Conservation (phyloP, 345 rosid species). For the Eucalyptus grandis region DNA sequence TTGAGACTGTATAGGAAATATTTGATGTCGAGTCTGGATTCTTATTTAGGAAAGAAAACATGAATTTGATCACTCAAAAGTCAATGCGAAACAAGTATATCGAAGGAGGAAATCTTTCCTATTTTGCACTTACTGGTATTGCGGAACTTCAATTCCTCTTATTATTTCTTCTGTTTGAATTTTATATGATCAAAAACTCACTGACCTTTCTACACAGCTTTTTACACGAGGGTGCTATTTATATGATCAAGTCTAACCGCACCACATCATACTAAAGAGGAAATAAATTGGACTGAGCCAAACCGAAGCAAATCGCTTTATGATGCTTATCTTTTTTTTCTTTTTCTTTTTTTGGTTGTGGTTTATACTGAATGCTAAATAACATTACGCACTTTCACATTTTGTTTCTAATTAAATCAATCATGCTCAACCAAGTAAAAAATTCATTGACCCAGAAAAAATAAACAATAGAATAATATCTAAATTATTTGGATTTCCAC, state of each 20-base stretch:
- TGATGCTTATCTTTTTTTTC: background rate
- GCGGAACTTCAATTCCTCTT: background rate
- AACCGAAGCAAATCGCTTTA: background rate
- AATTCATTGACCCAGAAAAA: background rate
- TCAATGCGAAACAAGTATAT: background rate
- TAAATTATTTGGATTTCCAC: background rate
- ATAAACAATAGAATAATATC: background rate
- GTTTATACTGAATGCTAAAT: background rate
- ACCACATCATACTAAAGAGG: background rate
- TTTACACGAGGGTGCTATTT: background rate
- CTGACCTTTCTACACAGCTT: too few relatives aligned
- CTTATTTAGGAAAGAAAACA: background rate
- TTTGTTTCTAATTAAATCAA: background rate
- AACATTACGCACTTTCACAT: background rate
- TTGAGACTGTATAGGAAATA: background rate
- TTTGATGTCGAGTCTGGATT: background rate
- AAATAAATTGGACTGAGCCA: too few relatives aligned
- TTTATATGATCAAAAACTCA: background rate
- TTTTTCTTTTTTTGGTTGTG: too few relatives aligned
- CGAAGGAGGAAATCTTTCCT: background rate
- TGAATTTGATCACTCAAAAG: background rate
- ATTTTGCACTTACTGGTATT: background rate
- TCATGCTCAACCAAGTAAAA: background rate
- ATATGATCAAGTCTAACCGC: background rate
- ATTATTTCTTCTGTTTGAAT: background rate